These are phyloP conservation scores for Russula foetens DNA, from an alignment of 768 basidiomycete genomes.

Conservation along the genomic window DNA sequence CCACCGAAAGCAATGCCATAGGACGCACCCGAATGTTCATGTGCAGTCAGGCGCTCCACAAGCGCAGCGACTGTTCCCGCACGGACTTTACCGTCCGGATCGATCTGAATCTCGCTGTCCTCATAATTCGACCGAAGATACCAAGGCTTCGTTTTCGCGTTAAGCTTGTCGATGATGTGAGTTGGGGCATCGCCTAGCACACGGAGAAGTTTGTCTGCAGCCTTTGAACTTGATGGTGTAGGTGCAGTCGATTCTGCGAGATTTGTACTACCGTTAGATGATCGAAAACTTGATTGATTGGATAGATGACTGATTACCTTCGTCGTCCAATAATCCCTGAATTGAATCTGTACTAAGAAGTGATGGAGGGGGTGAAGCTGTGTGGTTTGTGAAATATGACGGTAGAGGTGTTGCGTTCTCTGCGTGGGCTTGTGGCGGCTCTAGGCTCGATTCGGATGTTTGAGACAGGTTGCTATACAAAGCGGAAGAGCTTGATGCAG, in stretches of 20 bases:
- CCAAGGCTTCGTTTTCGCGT: constrained; percentile 55
- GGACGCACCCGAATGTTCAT: constrained; percentile 72
- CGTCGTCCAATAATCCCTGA: constrained; percentile 19
- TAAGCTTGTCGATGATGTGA: constrained; percentile 33
- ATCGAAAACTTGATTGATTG: background rate
- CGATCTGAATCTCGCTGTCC: constrained; percentile 74
- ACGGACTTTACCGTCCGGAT: constrained; percentile 73
- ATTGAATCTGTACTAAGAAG: constrained; percentile 9
- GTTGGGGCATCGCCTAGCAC: constrained; percentile 55
- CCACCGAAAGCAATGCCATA: background rate
- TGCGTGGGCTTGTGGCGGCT: constrained; percentile 6
- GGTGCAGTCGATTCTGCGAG: background rate
- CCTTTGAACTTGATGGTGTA: constrained; percentile 19
- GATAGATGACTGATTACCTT: constrained; percentile 15
- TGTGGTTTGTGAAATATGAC: constrained; percentile 5
- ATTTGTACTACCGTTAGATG: background rate
- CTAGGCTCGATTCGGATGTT: constrained; percentile 26
- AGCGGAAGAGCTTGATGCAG: constrained; percentile 10
- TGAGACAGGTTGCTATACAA: constrained; percentile 24
- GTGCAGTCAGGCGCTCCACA: constrained; percentile 84
- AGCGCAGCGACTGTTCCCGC: constrained; percentile 83
- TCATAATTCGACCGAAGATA: constrained; percentile 78
- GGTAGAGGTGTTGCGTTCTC: constrained; percentile 9
- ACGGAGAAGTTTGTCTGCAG: constrained; percentile 50
- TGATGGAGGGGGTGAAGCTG: constrained; percentile 1